Conservation (phyloP, 2,329 filamentous ascomycete species). For the Septoria petroselini region DNA sequence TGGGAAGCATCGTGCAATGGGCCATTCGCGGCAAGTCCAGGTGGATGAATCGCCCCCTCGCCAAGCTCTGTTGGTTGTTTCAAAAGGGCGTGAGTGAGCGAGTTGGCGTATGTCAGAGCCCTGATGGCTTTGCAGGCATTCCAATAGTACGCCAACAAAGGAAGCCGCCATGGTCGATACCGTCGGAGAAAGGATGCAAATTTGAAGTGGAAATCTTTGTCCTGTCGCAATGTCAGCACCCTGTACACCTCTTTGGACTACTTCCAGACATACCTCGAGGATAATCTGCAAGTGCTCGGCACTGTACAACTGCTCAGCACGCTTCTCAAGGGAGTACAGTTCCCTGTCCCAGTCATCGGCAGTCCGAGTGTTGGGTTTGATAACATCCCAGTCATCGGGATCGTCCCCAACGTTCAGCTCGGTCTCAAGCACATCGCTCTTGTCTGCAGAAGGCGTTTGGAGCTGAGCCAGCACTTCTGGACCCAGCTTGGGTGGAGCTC, state of each 20-base stretch:
- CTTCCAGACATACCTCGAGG: constrained; percentile 7
- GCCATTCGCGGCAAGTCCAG: constrained; percentile 52
- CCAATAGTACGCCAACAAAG: constrained; percentile 15
- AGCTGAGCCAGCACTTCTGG: constrained; percentile 14
- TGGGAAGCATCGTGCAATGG: constrained; percentile 59
- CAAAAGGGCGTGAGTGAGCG: constrained; percentile 57
- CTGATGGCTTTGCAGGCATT: constrained; percentile 58
- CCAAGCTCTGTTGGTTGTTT: not conserved
- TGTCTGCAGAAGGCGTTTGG: constrained; percentile 15
- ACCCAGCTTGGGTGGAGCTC: constrained; percentile 5
- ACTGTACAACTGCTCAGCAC: constrained; percentile 17
- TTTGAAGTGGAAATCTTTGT: constrained; percentile 15
- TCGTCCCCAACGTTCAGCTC: constrained; percentile 14
- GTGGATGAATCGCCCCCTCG: constrained; percentile 4
- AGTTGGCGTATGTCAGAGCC: constrained; percentile 68
- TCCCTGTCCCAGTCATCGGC: constrained; percentile 12
- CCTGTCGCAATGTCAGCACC: not conserved
- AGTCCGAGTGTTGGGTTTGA: constrained; percentile 13
- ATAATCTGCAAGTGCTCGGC: constrained; percentile 15
- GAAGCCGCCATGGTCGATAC: constrained; percentile 16
- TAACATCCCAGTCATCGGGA: constrained; percentile 17
- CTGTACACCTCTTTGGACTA: not conserved
- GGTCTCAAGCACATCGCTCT: constrained; percentile 13
- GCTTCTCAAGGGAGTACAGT: constrained; percentile 16
- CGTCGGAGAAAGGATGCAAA: constrained; percentile 15